Base-by-base conservation (phyloP, 2,329 filamentous ascomycete species). In the Mycosphaerelloides madeirae region DNA sequence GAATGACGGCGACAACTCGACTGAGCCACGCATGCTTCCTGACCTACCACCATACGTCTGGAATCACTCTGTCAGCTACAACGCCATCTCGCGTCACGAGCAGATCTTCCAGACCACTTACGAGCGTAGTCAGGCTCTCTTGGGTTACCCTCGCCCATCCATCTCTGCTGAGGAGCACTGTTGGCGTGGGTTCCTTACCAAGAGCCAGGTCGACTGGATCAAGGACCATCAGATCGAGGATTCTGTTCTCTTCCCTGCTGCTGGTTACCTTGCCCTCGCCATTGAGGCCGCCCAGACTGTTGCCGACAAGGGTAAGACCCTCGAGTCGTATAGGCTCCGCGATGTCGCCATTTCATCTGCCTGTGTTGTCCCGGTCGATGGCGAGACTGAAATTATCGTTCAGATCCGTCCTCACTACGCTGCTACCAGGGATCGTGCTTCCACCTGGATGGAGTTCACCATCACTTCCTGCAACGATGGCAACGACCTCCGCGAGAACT, bases 191-290 rank as follows among this genome's bases (percentile, higher is more conserved):
- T 14, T 43, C 35, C 8, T 48, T 9, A 28, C 29, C 3, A 9
- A 29, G 8, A n/a, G 16, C 1, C 58, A 65, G n/a, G 29, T 58
- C 0, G 53, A 59, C 1, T 67, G 64, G 65, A 34, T 68, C 8
- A 35, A 41, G n/a, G 59, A 60, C 14, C 65, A 68, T 43, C 36
- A 55, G 12, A 40, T 54, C 12, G 16, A 49, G 11, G 52, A 44
- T 35, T 5, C 43, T 66, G 6, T 48, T 57, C 15, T 53, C 41
- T 64, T 61, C 28, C 65, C 65, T 1, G 57, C 18, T n/a, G 48
- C 57, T 31, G 57, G 52, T 12, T 47, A 44, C 20, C 36, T 54
- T 19, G 42, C 25, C n/a, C 48, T 50, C 41, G 49, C 47, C 11
- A 32, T 54, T 3, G 53, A 56, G 40, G 49, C 52, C n/a, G 20